Evolutionary conservation across 2,329 filamentous ascomycete genomes (phyloP).

Genomic region (Penicillium aurantiogriseum): DNA sequence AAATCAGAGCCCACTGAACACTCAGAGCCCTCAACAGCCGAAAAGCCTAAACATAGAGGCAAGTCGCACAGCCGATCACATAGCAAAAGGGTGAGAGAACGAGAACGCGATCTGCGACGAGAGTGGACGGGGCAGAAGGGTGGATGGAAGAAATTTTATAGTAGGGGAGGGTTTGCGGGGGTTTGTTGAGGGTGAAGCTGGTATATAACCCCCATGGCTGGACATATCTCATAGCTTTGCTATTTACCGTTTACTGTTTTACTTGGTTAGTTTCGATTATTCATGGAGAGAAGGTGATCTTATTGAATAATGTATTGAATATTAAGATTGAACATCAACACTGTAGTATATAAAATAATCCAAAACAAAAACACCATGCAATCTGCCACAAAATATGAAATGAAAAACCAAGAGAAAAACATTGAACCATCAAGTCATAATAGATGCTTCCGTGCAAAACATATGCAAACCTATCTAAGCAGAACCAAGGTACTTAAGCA

Average conservation of each 20-base stretch:
- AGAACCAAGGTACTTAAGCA: conserved; percentile 58
- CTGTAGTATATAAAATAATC: background rate
- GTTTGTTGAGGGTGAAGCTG: background rate
- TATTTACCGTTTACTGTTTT: background rate
- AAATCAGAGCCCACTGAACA: background rate
- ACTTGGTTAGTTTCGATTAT: too few species aligned
- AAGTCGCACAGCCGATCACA: background rate
- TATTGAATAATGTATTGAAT: background rate
- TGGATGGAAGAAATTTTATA: background rate
- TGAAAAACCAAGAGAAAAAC: conserved; percentile 8
- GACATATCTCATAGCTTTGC: background rate
- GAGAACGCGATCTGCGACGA: conserved; percentile 3
- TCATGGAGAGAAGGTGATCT: background rate
- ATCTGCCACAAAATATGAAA: conserved; percentile 6
- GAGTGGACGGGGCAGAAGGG: conserved; percentile 4
- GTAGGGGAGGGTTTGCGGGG: background rate
- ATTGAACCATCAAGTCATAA: conserved; percentile 22
- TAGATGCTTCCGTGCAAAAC: background rate
- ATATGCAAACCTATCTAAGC: conserved; percentile 8
- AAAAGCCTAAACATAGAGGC: background rate
- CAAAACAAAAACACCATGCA: conserved; percentile 12
- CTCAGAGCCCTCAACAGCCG: background rate
- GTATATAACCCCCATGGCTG: too few species aligned
- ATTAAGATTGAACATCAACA: background rate
- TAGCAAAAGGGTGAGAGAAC: conserved; percentile 2